Conservation (phyloP, 2,329 filamentous ascomycete species). For the Aspergillus pseudoglaucus region DNA sequence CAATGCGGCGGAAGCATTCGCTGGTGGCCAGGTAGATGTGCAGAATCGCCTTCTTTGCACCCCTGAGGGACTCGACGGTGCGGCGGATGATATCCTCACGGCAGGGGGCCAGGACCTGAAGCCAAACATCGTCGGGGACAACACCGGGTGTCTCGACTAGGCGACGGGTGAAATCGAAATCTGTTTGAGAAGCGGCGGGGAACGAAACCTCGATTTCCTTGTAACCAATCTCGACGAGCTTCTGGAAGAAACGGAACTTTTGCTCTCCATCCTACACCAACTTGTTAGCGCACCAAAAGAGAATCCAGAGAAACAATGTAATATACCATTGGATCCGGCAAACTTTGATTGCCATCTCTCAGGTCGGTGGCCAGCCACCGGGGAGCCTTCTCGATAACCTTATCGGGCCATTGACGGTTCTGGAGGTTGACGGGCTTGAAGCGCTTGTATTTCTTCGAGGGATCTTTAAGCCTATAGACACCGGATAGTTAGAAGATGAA, state of each 20-base stretch:
- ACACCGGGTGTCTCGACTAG: constrained; percentile 78
- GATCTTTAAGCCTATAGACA: constrained; percentile 40
- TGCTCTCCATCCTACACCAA: constrained; percentile 72
- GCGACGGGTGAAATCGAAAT: constrained; percentile 89
- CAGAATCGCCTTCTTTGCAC: constrained; percentile 86
- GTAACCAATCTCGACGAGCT: constrained; percentile 86
- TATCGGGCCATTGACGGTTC: constrained; percentile 69
- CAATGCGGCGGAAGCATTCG: constrained; percentile 86
- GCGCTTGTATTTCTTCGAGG: constrained; percentile 43
- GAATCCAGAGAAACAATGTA: background rate
- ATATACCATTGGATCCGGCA: constrained; percentile 84
- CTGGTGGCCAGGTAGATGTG: constrained; percentile 96
- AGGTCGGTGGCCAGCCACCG: constrained; percentile 86
- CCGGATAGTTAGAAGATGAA: background rate
- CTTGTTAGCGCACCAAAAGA: background rate
- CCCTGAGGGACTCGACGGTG: constrained; percentile 81
- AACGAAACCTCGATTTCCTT: constrained; percentile 98
- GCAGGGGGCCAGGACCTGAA: constrained; percentile 89
- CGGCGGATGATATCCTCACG: constrained; percentile 82
- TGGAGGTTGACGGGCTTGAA: constrained; percentile 44
- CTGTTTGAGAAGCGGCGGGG: constrained; percentile 87
- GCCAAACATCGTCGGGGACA: constrained; percentile 80
- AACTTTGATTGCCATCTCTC: constrained; percentile 88
- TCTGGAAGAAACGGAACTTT: constrained; percentile 92
- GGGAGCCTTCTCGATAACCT: constrained; percentile 74